phyloP scores from a whole-genome alignment of 1,284 basidiomycete species.

The Trametes pubescens region DNA sequence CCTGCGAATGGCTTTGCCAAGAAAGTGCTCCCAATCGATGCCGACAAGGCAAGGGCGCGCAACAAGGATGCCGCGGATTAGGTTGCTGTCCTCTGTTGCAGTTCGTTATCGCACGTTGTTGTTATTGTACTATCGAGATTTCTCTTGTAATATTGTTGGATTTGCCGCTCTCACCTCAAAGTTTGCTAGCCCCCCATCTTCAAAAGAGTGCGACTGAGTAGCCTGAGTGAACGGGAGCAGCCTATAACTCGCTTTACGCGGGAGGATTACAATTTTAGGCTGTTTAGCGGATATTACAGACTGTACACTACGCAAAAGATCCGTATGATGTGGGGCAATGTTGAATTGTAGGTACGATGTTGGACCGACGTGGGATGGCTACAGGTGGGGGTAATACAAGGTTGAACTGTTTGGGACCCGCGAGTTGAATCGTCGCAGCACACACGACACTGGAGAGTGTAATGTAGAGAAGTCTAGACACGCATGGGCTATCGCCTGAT shows the following conservation, averaged over 20 bases:
- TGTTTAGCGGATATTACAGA: slow-evolving; percentile 16
- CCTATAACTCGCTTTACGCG: no score
- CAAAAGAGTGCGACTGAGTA: background rate
- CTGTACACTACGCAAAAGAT: slow-evolving; percentile 18
- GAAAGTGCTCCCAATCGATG: slow-evolving; percentile 67
- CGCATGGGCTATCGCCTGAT: slow-evolving; percentile 58
- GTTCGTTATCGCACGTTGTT: slow-evolving; percentile 31
- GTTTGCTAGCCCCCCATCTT: background rate
- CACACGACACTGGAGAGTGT: background rate
- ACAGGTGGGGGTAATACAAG: slow-evolving; percentile 28
- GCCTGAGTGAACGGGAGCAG: no score
- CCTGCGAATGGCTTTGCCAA: slow-evolving; percentile 55
- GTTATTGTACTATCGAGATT: slow-evolving; percentile 33
- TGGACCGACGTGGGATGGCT: slow-evolving; percentile 28
- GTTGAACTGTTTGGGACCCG: slow-evolving; percentile 29
- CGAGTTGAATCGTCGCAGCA: slow-evolving; percentile 38
- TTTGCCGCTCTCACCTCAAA: background rate
- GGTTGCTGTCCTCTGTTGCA: slow-evolving; percentile 25
- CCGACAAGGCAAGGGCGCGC: slow-evolving; percentile 59
- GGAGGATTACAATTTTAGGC: background rate
- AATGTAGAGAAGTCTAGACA: slow-evolving; percentile 3
- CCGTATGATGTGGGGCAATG: slow-evolving; percentile 31
- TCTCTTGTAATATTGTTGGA: slow-evolving; percentile 23
- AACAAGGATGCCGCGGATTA: slow-evolving; percentile 52
- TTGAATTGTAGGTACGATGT: slow-evolving; percentile 38